Base-by-base conservation (phyloP, 768 basidiomycete genomes). In the Epithele typhae region DNA sequence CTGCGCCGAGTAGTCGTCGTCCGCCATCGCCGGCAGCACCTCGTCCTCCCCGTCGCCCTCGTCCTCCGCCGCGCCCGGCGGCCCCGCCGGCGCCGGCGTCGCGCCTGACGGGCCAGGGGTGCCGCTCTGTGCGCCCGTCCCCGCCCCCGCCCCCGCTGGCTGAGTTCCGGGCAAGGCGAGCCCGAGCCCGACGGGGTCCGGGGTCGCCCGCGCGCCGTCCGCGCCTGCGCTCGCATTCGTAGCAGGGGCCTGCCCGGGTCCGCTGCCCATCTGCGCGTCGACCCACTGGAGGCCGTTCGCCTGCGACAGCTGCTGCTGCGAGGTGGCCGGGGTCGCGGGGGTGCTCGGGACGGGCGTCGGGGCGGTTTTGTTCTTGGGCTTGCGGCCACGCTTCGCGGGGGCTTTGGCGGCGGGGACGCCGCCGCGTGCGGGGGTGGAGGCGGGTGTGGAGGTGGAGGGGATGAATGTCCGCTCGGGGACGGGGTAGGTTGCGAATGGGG, bases 1-100 rank as follows among this genome's bases (percentile, higher is more conserved):
- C 56, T 90, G 89, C 1, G 87, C 85, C 10, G 87, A 88, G 63
- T 89, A 91, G 53, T 91, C 89, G 51, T 91, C 89, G 51, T 92
- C 89, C 1, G 87, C 88, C 88, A 91, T 90, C 7, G 84, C 86
- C 36, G 87, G 86, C 25, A 89, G 61, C 35, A 87, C 61, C 53
- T 91, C 87, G 48, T 91, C 88, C 40, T 90, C 87, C 9, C 76
- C 86, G 47, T 84, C 88, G 0, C 67, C 86, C n/a, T 84, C 76
- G 39, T 75, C 77, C 25, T 72, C 71, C 50, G 44, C 32, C 49
- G 53, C 18, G 51, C 51, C 24, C 53, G 59, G 3, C 17, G 51
- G 37, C 23, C 37, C 22, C 14, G 48, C 45, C 1, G 53, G 18
- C 15, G 38, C 46, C 14, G 19, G 21, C 8, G 45, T 5, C 3